Base-by-base conservation (phyloP, 2,329 filamentous ascomycete genomes). In the Phyllosticta ampelicida region DNA sequence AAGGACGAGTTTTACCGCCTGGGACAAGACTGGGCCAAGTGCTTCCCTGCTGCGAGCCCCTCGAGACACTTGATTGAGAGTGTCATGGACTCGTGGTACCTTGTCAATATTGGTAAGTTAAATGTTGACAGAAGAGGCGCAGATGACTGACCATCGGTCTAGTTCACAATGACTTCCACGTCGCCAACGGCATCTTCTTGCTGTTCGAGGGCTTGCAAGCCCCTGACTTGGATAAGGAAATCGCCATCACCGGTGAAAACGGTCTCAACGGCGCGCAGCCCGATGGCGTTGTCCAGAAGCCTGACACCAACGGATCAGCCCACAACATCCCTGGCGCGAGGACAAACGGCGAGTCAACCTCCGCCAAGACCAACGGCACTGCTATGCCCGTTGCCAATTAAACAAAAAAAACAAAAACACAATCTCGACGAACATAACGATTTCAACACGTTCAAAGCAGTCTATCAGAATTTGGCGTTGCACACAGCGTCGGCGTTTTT, bases 121-220 rank as follows among this genome's bases (percentile, higher is more conserved):
- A 18, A 11, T 21, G 36, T 44, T 18, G 23, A 26, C 49, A 3
- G n/a, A 3, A 29, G n/a, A 10, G 16, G 19, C 3, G 5, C 23
- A 16, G 2, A 56, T 71, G 61, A 70, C 56, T 51, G 51, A 11
- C 51, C 57, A 1, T n/a, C 21, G 19, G 63, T 28, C 23, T 53
- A 91, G 94, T 99, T 26, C 90, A 99, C 77, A 99, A 99, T 69
- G 90, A 99, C 71, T 99, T 99, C 84, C 90, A 95, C 71, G 80
- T 90, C 65, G 84, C 83, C 58, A 80, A 84, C 55, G 86, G 85
- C 58, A 87, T 99, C 64, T 97, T 96, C 71, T 82, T 87, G 51
- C 78, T 97, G 23, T 94, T 99, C 70, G 82, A 91, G 16, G 90
- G 84, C 21, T 79, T 99, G 3, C 71, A 81, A 61, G 83, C 89